Conservation (phyloP, 2,329 filamentous ascomycete species). For the Gaeumannomyces tritici region DNA sequence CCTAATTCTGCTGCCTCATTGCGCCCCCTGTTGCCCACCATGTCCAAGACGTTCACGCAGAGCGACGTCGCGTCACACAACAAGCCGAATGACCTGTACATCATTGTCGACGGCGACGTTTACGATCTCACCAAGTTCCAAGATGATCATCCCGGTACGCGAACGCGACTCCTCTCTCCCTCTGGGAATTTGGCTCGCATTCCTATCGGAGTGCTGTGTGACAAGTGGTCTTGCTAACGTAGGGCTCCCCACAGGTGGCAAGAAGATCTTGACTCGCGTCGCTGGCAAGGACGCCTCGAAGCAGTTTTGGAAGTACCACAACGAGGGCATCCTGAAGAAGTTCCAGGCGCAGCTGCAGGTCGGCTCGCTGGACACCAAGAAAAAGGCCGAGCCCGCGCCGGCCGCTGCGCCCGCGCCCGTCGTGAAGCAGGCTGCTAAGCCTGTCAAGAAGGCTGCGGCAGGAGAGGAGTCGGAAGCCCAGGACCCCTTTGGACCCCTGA, state of each 20-base stretch:
- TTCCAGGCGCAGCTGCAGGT: conserved; percentile 69
- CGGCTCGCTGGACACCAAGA: conserved; percentile 83
- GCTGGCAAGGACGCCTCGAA: conserved; percentile 58
- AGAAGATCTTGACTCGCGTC: conserved; percentile 55
- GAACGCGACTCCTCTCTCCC: not conserved
- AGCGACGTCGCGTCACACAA: conserved; percentile 87
- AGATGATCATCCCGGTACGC: conserved; percentile 70
- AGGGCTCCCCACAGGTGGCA: conserved; percentile 34
- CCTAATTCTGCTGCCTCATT: conserved; percentile 12
- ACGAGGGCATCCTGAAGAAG: conserved; percentile 81
- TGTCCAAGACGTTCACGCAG: conserved; percentile 81
- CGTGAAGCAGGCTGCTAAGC: conserved; percentile 24
- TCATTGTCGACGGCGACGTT: conserved; percentile 89
- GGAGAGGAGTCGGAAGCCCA: conserved; percentile 58
- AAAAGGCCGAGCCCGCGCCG: conserved; percentile 50
- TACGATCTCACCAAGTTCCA: conserved; percentile 89
- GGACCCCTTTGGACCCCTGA: conserved; percentile 74
- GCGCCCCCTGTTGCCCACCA: conserved; percentile 28
- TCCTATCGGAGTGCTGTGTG: not conserved
- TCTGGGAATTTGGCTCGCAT: not conserved
- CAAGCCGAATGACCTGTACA: conserved; percentile 77
- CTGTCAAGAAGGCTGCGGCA: conserved; percentile 20
- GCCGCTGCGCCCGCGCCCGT: conserved; percentile 22
- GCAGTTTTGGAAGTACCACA: conserved; percentile 70
- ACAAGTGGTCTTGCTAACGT: conserved; percentile 3